Base-by-base conservation (phyloP, 2,329 filamentous ascomycete species). In the Aspergillus fijiensis region DNA sequence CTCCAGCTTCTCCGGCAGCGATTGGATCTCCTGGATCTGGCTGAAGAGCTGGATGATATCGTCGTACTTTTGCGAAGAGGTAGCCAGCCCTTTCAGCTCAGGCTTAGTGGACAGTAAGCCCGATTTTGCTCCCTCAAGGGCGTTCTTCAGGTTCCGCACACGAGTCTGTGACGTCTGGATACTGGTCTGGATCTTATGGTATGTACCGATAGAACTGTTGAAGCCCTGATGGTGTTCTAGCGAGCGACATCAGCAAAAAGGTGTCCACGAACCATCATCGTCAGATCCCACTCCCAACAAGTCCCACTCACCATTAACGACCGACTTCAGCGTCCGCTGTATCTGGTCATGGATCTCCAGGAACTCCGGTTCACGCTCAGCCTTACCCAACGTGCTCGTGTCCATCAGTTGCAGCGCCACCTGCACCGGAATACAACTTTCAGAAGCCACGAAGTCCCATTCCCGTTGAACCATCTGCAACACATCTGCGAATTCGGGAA, bases 151-250 rank as follows among this genome's bases (percentile, higher is more conserved):
- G 12, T 83, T 81, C 60, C 94, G 87, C 57, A 99, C 91, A 61
- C 92, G 87, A 70, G 88, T 88, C 76, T 99, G 95, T 16, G 92
- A 96, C 54, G 86, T 83, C 69, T 94, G 90, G 65, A 99, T 95
- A 77, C 92, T 96, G 55, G 88, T 87, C 76, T 99, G 95, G 63
- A 99, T 99, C 77, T 96, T 97, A 81, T 99, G 96, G 73, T 98
- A 99, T 21, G 94, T 98, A 75, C 94, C 95, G 64, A 99, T 98
- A 54, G 94, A 97, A 76, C 92, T 96, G 79, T 98, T 99, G 84
- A 99, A 99, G 51, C 95, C 96, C 76, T 99, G 95, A 72, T 99
- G 94, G 73, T 99, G 94, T 79, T 99, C 94, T 83, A 70, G 60
- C 39, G 55, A 51, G 14, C 5, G 29, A 9, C 3, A 16, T 19